phyloP scores from a whole-genome alignment of 164 flowering plant species.

The Vitis cinerea region DNA sequence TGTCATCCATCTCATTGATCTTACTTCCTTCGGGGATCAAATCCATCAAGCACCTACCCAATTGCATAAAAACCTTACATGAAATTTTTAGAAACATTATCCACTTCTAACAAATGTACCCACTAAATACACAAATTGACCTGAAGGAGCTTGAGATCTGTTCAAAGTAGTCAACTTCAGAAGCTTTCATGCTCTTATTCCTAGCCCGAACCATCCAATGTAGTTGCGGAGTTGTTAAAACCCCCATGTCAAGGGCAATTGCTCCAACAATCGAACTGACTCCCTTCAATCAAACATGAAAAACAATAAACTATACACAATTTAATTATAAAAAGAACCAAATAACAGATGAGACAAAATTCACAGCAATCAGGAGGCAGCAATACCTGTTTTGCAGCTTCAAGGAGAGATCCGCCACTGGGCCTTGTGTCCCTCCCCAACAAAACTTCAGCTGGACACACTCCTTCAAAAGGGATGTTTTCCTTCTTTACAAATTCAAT shows the following conservation, averaged over 20 bases:
- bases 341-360: not conserved
- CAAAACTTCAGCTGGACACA: slow-evolving; percentile 44
- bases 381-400: slow-evolving; percentile 80
- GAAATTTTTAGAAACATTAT: not conserved
- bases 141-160: slow-evolving; percentile 71
- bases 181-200: slow-evolving; percentile 60
- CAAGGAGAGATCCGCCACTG: slow-evolving; percentile 78
- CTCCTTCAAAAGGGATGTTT: slow-evolving; percentile 50
- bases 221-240: slow-evolving; percentile 88
- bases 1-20: slow-evolving; percentile 23
- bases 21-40: slow-evolving; percentile 44
- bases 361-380: not conserved
- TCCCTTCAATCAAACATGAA: slow-evolving; percentile 46
- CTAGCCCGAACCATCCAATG: slow-evolving; percentile 94
- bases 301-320: slow-evolving; percentile 3
- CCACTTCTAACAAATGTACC: not conserved
- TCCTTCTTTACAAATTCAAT: slow-evolving; percentile 66
- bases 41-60: slow-evolving; percentile 68
- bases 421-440: slow-evolving; percentile 97
- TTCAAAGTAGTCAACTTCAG: slow-evolving; percentile 66
- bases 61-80: slow-evolving; percentile 3
- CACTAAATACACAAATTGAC: slow-evolving; percentile 29
- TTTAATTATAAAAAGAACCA: not conserved
- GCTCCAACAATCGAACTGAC: slow-evolving; percentile 69
- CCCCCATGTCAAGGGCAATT: slow-evolving; percentile 62